Conservation (phyloP, 495 filamentous ascomycete species). For the Lophiotrema nucula region DNA sequence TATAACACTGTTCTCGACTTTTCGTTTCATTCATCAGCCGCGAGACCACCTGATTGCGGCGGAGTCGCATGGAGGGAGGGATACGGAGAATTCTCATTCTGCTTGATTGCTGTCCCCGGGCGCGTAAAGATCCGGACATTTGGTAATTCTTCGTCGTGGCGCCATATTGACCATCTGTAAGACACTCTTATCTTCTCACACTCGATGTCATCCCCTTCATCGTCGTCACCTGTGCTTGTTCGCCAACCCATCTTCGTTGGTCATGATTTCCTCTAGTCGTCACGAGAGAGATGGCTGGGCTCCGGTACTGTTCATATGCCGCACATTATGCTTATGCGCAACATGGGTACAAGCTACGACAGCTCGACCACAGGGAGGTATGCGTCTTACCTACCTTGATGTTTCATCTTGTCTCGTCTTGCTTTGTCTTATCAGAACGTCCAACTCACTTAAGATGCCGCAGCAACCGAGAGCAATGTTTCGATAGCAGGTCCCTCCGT, state of each 20-base stretch:
- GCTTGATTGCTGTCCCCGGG: slow-evolving; percentile 25
- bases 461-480: slow-evolving; percentile 12
- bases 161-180: slow-evolving; percentile 23
- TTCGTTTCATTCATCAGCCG: slow-evolving; percentile 21
- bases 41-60: slow-evolving; percentile 19
- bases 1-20: slow-evolving; percentile 25
- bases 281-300: not conserved
- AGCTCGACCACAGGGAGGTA: slow-evolving; percentile 23
- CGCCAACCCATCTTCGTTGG: not conserved
- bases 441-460: slow-evolving; percentile 3
- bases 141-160: slow-evolving; percentile 2
- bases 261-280: slow-evolving; percentile 7
- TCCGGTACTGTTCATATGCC: slow-evolving; percentile 14
- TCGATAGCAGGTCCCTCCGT: not conserved
- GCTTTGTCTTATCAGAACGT: not conserved
- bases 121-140: slow-evolving; percentile 2
- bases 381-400: slow-evolving; percentile 8
- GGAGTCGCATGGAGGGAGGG: slow-evolving; percentile 1
- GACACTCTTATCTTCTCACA: slow-evolving; percentile 4
- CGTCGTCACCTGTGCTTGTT: not conserved
- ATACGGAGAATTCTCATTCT: slow-evolving; percentile 27
- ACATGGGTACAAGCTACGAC: slow-evolving; percentile 17
- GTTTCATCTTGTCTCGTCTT: not conserved
- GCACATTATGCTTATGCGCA: slow-evolving; percentile 20
- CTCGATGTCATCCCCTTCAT: slow-evolving; percentile 2